Base-by-base conservation (phyloP, 73 alveolate genomes). In the Paramecium primaurelia region DNA sequence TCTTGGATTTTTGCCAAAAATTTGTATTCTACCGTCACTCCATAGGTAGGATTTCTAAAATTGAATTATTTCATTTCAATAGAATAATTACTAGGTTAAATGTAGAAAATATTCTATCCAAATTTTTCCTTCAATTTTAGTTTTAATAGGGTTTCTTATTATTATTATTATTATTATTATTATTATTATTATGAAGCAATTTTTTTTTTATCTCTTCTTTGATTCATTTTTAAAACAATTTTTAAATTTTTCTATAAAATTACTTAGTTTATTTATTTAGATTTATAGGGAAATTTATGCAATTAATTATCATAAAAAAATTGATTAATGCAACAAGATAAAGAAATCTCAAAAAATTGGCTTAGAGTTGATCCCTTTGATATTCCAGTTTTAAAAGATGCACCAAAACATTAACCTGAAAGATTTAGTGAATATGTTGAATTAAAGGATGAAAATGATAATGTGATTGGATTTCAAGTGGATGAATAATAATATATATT, bases 381-480 rank as follows among this genome's bases (percentile, higher is more conserved):
- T 3, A 3, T 5, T 45, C 91, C 91, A 40, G 18, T 80, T 20
- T 80, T 80, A 22, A 80, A 45, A 26, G 51, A 80, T 49, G 26
- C 11, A 49, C 91, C 91, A 80, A 0, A 18, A 18, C 91, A 80
- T 80, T 9, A 47, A 25, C 91, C 91, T 42, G 73, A 40, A n/a
- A n/a, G 6, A 45, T 80, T 80, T 80, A 64, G 37, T 9, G 20
- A 80, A 42, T 80, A 80, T 80, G 8, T 20, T 4, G 91, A 80
- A 25, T 42, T 80, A 45, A 80, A 80, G 30, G 91, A 80, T 80
- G 91, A 80, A 11, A 26, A 80, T 4, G 91, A 49, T 45, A 80
- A 80, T 5, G 91, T 47, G 12, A 47, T 80, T 11, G 91, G 91
- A 26, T 80, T 80, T 49, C 34, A 8, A 18, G 34, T 80, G 49